Evolutionary conservation across 768 basidiomycete species (phyloP), one percentile per base, ranked within the genome.

Genomic region (Rhizopogon sp.): DNA sequence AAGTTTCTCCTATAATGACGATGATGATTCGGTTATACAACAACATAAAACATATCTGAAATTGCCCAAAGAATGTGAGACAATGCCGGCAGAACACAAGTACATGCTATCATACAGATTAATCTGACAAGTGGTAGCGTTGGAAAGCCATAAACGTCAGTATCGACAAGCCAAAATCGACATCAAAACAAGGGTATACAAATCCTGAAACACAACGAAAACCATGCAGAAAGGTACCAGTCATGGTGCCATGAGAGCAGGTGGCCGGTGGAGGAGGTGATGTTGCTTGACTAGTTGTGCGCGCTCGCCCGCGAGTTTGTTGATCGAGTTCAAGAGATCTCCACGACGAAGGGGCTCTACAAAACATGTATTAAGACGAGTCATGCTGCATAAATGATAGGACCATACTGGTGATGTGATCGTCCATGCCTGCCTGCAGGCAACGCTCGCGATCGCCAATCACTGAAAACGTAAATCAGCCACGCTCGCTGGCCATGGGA

Each of bases 401-500:
- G 40, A 14, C 6, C 86, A 50, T 63, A 90, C 88, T 91, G 28
- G 88, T 90, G 52, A 90, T 89, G 60, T 89, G 88, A 63, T 88
- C 87, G 65, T 89, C 87, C 85, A 87, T 86, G 53, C 86, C 86
- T n/a, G 85, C 87, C 65, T 86, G 79, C 65, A 88, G 69, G 64
- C 85, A 89, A 57, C 87, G 76, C 65, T 89, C 87, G 44, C 87
- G 77, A 62, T 88, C 87, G 62, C 93, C 93, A 62, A 94, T 92
- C 93, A 95, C 90, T 93, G 50, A 8, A 56, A 57, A 17, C 7
- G 44, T 1, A 17, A 20, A 43, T 62, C 53, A 64, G 53, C 3
- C 20, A 62, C 53, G 44, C 8, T n/a, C 31, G 16, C 10, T 20
- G 22, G 17, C n/a, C 22, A 39, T 43, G 20, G 4, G 41, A 6